These are phyloP conservation scores for Rhododendron griersonianum DNA, from an alignment of 148 eudicot genomes.

Conservation along the genomic window DNA sequence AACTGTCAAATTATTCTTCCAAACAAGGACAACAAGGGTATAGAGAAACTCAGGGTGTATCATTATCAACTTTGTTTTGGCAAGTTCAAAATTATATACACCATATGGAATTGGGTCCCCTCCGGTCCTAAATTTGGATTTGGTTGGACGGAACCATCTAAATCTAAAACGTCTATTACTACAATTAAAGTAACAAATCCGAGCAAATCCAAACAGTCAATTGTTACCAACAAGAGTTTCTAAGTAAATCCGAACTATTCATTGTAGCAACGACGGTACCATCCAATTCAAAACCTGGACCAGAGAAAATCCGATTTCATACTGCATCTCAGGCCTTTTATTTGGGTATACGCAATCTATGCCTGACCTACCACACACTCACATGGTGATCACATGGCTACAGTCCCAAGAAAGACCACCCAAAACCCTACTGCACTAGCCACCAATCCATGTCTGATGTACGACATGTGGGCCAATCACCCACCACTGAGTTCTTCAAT, in stretches of 20 bases:
- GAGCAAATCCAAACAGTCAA: neutral
- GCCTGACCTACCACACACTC: neutral
- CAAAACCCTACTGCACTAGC: neutral
- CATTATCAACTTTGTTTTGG: neutral
- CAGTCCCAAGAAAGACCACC: neutral
- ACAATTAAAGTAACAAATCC: too few relatives aligned
- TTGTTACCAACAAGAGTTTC: neutral
- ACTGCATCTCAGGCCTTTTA: neutral
- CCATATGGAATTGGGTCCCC: too few relatives aligned
- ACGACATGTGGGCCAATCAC: neutral
- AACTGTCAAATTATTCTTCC: neutral
- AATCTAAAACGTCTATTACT: too few relatives aligned
- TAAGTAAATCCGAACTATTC: neutral
- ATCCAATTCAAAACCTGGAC: neutral
- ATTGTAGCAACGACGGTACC: neutral
- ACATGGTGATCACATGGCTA: slow-evolving; percentile 9
- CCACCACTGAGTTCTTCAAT: neutral
- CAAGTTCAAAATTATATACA: neutral
- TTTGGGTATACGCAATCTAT: neutral
- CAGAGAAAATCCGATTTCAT: too few relatives aligned
- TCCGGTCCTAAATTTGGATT: neutral
- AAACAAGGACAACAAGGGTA: neutral
- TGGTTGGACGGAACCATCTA: neutral
- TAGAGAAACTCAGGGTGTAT: neutral
- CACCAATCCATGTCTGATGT: neutral